Conservation (phyloP, 2,329 filamentous ascomycete species). For the Teratosphaeriaceae sp. region DNA sequence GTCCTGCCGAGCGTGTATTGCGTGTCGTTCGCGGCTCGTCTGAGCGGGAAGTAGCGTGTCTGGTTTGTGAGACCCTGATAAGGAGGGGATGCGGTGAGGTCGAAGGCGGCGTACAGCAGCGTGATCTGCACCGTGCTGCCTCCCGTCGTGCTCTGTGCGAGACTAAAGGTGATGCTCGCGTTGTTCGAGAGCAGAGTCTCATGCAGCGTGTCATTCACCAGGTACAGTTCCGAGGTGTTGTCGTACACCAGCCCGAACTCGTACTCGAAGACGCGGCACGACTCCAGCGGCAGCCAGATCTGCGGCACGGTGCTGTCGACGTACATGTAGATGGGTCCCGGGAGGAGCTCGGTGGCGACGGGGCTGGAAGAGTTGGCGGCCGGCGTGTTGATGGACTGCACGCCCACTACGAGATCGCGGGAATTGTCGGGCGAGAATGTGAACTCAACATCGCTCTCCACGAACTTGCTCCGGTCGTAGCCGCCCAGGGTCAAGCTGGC, state of each 20-base stretch:
- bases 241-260: conserved; percentile 61
- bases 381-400: conserved; percentile 34
- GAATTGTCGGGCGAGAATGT: conserved; percentile 49
- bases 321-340: conserved; percentile 35
- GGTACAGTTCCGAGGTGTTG: conserved; percentile 56
- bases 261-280: conserved; percentile 59
- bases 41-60: conserved; percentile 61
- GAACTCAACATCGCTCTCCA: conserved; percentile 56
- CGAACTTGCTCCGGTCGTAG: conserved; percentile 58
- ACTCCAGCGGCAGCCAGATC: conserved; percentile 41
- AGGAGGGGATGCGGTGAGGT: conserved; percentile 38
- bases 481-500: conserved; percentile 59
- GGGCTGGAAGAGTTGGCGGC: conserved; percentile 21
- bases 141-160: conserved; percentile 31
- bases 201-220: conserved; percentile 52
- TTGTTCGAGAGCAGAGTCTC: conserved; percentile 41
- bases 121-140: conserved; percentile 37
- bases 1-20: conserved; percentile 59
- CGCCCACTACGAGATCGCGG: conserved; percentile 54
- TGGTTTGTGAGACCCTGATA: conserved; percentile 54
- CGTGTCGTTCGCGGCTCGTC: conserved; percentile 46
- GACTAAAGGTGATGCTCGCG: conserved; percentile 38
- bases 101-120: conserved; percentile 45
- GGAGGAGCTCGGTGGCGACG: conserved; percentile 31
- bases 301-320: conserved; percentile 46